Base-by-base conservation (phyloP, 306 rosid genomes). In the Fagus crenata region DNA sequence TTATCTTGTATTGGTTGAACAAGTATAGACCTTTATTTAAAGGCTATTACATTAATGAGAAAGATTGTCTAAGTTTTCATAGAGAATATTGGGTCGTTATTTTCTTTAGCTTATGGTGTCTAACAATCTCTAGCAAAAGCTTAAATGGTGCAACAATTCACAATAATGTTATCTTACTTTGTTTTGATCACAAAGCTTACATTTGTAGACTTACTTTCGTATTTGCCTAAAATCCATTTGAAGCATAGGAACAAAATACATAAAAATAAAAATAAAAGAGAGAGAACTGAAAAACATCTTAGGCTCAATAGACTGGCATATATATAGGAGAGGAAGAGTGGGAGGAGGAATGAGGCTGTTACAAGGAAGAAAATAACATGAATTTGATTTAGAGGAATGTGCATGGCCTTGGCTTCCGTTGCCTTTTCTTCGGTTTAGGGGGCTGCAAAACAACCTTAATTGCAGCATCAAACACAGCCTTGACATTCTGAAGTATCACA, bases 381-480 rank as follows among this genome's bases (percentile, higher is more conserved):
- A 41, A 42, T 6, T 49, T 42, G 53, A 31, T 63, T 81, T 75
- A 86, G 49, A 86, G 90, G 42, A 84, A 78, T 41, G 74, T 75
- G 71, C 90, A 86, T 0, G 42, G 49, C 67, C 65, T 78, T 6
- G 84, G 71, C 86, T 86, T 86, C 79, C 81, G 56, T 84, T 82
- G 11, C 84, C 75, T 78, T 74, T 78, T 84, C 87, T 84, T 86
- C 28, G 65, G 76, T 76, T 86, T 86, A 12, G 90, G 87, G 36
- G 90, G 90, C 76, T 86, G 90, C 81, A 87, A 71, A 69, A 89
- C 92, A 37, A 85, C 90, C 79, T 87, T 89, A 82, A 87, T 87
- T 46, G 91, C 93, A 67, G 91, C 89, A 82, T 87, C 93, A 84
- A 86, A 86, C 70, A 89, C 89, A 37, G 82, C 87, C 83, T 87